Percentiles rank a stretch among this genome's conserved stretches.
Conservation (phyloP, 441 rosid genomes). For the Populus trichocarpa region DNA sequence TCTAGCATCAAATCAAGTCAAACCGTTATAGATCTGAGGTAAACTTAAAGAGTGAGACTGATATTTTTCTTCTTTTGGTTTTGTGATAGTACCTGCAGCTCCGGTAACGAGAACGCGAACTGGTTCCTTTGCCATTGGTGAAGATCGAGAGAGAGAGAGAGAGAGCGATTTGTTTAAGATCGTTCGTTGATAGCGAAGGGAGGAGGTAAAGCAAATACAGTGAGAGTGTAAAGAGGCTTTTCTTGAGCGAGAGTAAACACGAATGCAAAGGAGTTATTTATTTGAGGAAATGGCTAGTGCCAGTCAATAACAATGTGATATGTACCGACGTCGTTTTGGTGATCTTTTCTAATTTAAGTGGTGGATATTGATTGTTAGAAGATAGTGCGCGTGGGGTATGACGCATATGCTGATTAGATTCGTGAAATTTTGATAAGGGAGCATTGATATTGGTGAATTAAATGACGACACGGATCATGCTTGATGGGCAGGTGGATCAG, state of each 20-base stretch:
- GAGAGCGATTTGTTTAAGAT: not conserved
- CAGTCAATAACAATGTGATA: not conserved
- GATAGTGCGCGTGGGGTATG: not conserved
- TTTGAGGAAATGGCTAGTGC: not conserved
- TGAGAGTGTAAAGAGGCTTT: not conserved
- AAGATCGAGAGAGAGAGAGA: slow-evolving; percentile 13
- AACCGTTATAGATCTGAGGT: slow-evolving; percentile 15
- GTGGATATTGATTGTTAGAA: not conserved
- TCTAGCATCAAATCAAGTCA: not conserved
- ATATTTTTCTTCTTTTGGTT: not conserved
- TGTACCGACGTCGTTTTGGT: not conserved
- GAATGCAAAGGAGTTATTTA: not conserved
- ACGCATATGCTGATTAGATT: not conserved
- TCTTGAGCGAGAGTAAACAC: not conserved
- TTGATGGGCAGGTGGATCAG: not conserved
- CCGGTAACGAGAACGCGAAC: slow-evolving; percentile 91
- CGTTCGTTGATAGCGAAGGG: not conserved
- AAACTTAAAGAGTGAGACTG: not conserved
- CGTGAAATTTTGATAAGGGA: not conserved
- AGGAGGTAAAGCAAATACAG: not conserved
- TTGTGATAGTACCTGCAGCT: slow-evolving; percentile 65
- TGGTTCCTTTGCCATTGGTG: slow-evolving; percentile 74
- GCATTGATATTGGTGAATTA: not conserved
- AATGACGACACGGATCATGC: slow-evolving; percentile 3
- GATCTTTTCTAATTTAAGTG: not conserved